These are phyloP conservation scores for Diutina scorzettiae DNA, from an alignment of 1,139 yeast genomes.

Conservation along the genomic window DNA sequence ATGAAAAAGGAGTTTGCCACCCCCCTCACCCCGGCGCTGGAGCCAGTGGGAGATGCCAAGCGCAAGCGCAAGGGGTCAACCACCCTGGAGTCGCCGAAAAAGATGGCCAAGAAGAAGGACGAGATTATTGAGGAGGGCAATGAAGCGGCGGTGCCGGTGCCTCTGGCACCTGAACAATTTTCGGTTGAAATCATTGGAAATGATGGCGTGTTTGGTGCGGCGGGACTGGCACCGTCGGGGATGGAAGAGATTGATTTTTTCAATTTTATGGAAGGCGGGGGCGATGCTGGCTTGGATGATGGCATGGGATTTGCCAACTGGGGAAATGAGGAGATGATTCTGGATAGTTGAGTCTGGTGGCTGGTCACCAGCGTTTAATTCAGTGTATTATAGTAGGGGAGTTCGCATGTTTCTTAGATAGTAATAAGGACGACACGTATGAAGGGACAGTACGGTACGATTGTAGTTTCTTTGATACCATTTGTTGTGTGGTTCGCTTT, in stretches of 20 bases:
- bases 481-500: too few relatives aligned
- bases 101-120: slow-evolving; percentile 17
- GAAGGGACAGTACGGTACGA: too few relatives aligned
- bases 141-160: background rate
- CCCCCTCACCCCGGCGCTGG: slow-evolving; percentile 35
- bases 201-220: slow-evolving; percentile 9
- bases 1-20: slow-evolving; percentile 24
- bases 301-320: slow-evolving; percentile 1
- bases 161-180: slow-evolving; percentile 17
- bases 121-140: slow-evolving; percentile 12
- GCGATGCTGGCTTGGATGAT: slow-evolving; percentile 1
- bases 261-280: slow-evolving; percentile 34
- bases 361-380: slow-evolving; percentile 1
- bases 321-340: slow-evolving; percentile 6
- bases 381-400: slow-evolving; percentile 1
- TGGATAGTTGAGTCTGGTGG: slow-evolving; percentile 5
- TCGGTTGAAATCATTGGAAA: slow-evolving; percentile 24
- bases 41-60: slow-evolving; percentile 16
- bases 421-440: too few relatives aligned
- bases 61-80: slow-evolving; percentile 8
- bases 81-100: slow-evolving; percentile 26
- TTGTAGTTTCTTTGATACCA: too few relatives aligned
- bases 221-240: slow-evolving; percentile 12
- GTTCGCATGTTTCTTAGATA: too few relatives aligned
- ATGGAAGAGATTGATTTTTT: slow-evolving; percentile 40